Base-by-base conservation (phyloP, 2,329 filamentous ascomycete genomes). In the Cercospora zeae-maydis region DNA sequence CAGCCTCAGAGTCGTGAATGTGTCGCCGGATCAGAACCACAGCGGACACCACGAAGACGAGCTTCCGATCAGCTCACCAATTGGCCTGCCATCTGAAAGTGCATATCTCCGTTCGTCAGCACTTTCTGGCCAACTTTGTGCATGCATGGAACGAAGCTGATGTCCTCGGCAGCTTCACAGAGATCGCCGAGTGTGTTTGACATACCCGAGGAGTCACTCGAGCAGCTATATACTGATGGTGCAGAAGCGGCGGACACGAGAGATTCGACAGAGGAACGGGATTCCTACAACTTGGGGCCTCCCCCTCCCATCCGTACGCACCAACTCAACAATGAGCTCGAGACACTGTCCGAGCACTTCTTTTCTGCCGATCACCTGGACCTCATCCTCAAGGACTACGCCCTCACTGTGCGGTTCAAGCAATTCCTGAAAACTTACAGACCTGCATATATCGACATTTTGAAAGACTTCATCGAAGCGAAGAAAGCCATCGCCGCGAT, bases 321-420 rank as follows among this genome's bases (percentile, higher is more conserved):
- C 19, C 42, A 47, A 27, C 45, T 63, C 16, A 37, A 62, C 33
- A 67, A 63, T 51, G 74, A 73, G 42, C 63, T 78, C 36, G 78
- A 80, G 63, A 65, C 68, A 1, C 67, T 80, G 1, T 66, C 75
- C 1, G 68, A 72, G n/a, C 73, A 75, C 14, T 72, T 80, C 58
- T 80, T 79, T 66, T 80, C 78, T 1, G 63, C 67, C 42, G 76
- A 77, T n/a, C 78, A 81, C 66, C 73, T 81, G 4, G 72, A 78
- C 54, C 42, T 73, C n/a, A 76, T 80, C 24, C 71, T 81, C 19
- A 73, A 73, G 19, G 75, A 79, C 64, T 72, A 73, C 9, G 65
- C 69, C 4, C 71, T 74, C 34, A 70, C 75, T 27, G 61, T 72
- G 13, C 72, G 73, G 9, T 78, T 80, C 61, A 71, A 73, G 10